These are phyloP conservation scores for Crithidia brevicula DNA, from an alignment of 208 protist genomes.

Conservation along the genomic window DNA sequence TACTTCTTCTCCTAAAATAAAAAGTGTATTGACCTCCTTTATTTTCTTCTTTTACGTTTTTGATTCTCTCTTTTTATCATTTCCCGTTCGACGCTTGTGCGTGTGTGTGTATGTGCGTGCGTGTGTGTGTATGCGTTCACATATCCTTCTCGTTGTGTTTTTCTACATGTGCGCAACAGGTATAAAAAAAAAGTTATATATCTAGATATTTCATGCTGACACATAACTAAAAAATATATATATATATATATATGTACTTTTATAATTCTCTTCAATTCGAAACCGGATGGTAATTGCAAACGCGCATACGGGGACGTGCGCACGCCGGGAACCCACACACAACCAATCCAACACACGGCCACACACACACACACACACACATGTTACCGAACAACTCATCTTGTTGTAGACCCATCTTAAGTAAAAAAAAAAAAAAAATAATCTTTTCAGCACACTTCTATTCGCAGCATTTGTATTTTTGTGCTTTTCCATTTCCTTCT, in stretches of 20 bases:
- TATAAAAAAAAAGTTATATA: neutral
- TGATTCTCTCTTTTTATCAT: neutral
- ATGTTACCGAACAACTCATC: neutral
- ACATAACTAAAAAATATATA: neutral
- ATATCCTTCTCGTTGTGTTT: neutral
- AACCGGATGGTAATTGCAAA: neutral
- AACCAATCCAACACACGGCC: neutral
- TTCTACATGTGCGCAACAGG: neutral
- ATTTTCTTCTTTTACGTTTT: neutral
- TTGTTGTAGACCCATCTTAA: conserved; percentile 7
- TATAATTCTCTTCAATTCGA: neutral
- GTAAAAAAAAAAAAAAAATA: neutral
- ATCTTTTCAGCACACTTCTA: neutral
- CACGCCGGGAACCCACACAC: no score
- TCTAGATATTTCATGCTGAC: neutral
- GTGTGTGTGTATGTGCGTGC: conserved; percentile 3
- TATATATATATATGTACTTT: neutral
- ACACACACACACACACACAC: neutral
- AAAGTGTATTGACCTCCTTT: neutral
- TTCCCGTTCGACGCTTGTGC: neutral
- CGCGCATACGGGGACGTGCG: no score
- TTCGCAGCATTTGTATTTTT: neutral
- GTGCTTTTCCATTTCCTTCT: no score
- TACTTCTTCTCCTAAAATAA: conserved; percentile 9
- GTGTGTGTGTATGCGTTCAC: conserved; percentile 1